These are phyloP conservation scores for Leptodontidium sp. DNA, from an alignment of 2,329 filamentous ascomycete genomes.

Conservation along the genomic window DNA sequence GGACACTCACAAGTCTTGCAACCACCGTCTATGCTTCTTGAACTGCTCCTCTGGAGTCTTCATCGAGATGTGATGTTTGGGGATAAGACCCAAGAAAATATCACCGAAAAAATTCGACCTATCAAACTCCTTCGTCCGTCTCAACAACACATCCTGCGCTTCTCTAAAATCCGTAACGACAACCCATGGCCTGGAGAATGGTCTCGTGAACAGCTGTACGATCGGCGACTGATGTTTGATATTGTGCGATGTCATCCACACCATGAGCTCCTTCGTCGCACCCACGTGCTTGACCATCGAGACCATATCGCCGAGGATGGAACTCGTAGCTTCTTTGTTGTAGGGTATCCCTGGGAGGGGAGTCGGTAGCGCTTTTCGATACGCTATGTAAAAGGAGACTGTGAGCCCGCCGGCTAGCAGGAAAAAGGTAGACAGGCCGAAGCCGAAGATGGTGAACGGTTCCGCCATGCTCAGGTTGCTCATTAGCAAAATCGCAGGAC, in stretches of 20 bases:
- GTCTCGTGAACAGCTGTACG: conserved; percentile 41
- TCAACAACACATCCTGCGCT: conserved; percentile 45
- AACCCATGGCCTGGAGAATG: conserved; percentile 36
- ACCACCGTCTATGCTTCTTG: conserved; percentile 43
- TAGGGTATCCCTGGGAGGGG: conserved; percentile 35
- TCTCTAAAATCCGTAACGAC: conserved; percentile 44
- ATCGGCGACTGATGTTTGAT: conserved; percentile 35
- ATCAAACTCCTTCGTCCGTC: conserved; percentile 47
- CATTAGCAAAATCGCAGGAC: neutral
- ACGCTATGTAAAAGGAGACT: conserved; percentile 15
- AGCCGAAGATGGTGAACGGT: neutral
- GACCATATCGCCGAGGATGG: conserved; percentile 26
- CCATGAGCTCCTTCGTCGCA: conserved; percentile 19
- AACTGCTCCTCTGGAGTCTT: conserved; percentile 41
- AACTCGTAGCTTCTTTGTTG: conserved; percentile 22
- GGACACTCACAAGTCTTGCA: conserved; percentile 38
- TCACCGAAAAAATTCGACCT: conserved; percentile 39
- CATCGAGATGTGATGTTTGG: conserved; percentile 42
- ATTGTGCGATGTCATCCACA: conserved; percentile 27
- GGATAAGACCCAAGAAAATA: conserved; percentile 43
- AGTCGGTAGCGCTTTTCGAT: conserved; percentile 24
- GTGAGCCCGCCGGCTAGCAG: neutral
- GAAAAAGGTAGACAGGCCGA: neutral
- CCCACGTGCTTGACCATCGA: conserved; percentile 19
- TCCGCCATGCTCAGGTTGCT: neutral